Evolutionary conservation across 164 flowering plant genomes (phyloP).

Genomic region (Taxillus chinensis): DNA sequence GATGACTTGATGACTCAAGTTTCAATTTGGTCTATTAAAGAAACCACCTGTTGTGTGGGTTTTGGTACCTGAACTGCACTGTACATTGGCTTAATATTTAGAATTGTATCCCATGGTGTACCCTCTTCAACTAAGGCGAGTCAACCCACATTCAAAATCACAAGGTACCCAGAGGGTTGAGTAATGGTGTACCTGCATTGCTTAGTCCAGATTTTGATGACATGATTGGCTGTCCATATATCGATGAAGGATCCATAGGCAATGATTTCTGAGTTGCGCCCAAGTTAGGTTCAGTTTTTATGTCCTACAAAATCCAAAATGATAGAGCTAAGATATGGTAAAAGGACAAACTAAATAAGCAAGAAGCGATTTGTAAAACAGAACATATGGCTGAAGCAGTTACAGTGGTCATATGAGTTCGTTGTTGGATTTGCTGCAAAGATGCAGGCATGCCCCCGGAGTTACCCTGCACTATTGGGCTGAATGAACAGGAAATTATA

Average conservation of each 20-base stretch:
- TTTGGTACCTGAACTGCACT: no score
- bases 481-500: conserved; percentile 32
- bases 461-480: conserved; percentile 70
- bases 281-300: conserved; percentile 56
- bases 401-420: conserved; percentile 51
- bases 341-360: background rate
- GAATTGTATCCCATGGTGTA: background rate
- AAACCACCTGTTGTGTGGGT: no score
- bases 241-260: conserved; percentile 76
- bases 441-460: conserved; percentile 62
- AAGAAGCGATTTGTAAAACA: background rate
- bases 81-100: background rate
- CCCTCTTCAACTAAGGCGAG: background rate
- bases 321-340: background rate
- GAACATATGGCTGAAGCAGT: conserved; percentile 15
- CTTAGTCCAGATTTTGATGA: conserved; percentile 75
- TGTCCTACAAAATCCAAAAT: conserved; percentile 40
- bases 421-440: conserved; percentile 76
- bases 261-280: conserved; percentile 53
- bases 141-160: background rate
- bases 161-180: background rate
- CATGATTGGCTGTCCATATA: conserved; percentile 70
- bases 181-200: conserved; percentile 42
- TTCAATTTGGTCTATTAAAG: no score
- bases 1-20: no score